phyloP scores from a whole-genome alignment of 352 stramenopile genomes.

The Pythium pyrilobum region DNA sequence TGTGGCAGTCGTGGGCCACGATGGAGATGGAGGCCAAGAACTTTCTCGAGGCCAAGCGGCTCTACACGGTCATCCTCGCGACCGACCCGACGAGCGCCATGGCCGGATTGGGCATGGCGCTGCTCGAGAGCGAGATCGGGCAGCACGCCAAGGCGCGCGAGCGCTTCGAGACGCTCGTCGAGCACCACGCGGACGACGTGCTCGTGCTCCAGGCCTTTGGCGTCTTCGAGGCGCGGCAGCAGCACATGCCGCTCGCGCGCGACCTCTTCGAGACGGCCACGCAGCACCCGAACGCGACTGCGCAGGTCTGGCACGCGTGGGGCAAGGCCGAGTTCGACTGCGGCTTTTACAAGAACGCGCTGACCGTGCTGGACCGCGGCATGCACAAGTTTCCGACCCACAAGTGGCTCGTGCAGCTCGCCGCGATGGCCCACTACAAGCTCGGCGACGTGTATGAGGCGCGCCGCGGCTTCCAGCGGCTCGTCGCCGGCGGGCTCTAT shows the following conservation, averaged over 20 bases:
- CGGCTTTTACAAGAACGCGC: conserved; percentile 65
- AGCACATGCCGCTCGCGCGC: conserved; percentile 60
- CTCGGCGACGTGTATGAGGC: conserved; percentile 74
- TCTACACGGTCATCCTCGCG: conserved; percentile 80
- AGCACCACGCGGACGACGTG: conserved; percentile 57
- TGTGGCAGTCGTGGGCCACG: conserved; percentile 83
- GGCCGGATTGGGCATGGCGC: conserved; percentile 66
- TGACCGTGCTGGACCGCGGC: conserved; percentile 60
- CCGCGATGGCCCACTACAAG: conserved; percentile 73
- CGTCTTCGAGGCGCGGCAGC: conserved; percentile 69
- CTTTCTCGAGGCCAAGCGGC: conserved; percentile 63
- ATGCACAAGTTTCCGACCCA: conserved; percentile 68
- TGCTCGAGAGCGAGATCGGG: conserved; percentile 61
- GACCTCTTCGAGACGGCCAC: conserved; percentile 56
- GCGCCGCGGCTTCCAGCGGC: conserved; percentile 55
- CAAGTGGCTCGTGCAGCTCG: conserved; percentile 80
- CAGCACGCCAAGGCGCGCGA: conserved; percentile 49
- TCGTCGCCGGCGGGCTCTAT: conserved; percentile 69
- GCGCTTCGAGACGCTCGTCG: conserved; percentile 46
- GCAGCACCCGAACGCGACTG: conserved; percentile 43
- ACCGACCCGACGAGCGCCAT: conserved; percentile 63
- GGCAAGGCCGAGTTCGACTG: conserved; percentile 78
- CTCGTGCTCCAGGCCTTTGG: conserved; percentile 68
- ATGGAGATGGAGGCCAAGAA: conserved; percentile 82
- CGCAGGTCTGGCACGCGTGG: conserved; percentile 85